Conservation (phyloP, 2,329 filamentous ascomycete genomes). For the Diaporthe humulicola region DNA sequence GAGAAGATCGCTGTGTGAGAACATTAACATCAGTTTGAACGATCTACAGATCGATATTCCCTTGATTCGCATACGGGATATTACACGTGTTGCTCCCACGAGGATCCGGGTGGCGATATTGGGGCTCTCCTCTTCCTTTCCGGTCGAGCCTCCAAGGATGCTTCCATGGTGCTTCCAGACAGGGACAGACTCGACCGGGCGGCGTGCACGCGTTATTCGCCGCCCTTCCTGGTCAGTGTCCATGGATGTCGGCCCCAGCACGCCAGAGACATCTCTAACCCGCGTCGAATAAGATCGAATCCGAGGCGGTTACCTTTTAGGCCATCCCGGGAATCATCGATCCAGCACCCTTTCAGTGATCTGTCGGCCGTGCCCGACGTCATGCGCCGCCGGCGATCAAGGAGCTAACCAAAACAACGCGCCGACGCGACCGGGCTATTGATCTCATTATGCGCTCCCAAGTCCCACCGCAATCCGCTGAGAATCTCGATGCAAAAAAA, state of each 20-base stretch:
- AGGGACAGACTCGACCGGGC: too few relatives aligned
- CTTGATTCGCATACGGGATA: conserved; percentile 12
- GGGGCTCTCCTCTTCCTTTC: conserved; percentile 10
- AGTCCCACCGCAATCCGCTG: conserved; percentile 15
- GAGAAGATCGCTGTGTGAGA: background rate
- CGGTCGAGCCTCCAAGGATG: background rate
- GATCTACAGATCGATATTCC: background rate
- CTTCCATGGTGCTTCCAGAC: conserved; percentile 22
- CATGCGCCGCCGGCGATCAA: conserved; percentile 37
- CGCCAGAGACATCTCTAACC: conserved; percentile 14
- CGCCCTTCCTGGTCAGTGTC: background rate
- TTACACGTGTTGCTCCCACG: background rate
- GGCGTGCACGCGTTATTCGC: background rate
- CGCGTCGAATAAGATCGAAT: conserved; percentile 1
- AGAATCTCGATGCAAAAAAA: conserved; percentile 27
- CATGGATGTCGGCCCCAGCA: conserved; percentile 18
- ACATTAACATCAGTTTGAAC: background rate
- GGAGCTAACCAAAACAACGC: conserved; percentile 28
- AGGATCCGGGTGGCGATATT: conserved; percentile 28
- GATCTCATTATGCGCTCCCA: conserved; percentile 17
- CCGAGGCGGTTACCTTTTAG: background rate
- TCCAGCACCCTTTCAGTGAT: conserved; percentile 35
- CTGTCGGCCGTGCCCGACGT: conserved; percentile 35
- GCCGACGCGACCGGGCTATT: conserved; percentile 36
- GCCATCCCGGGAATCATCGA: conserved; percentile 29